Evolutionary conservation across 176 grass and related monocot genomes (phyloP).

Genomic region (Secale cereale): DNA sequence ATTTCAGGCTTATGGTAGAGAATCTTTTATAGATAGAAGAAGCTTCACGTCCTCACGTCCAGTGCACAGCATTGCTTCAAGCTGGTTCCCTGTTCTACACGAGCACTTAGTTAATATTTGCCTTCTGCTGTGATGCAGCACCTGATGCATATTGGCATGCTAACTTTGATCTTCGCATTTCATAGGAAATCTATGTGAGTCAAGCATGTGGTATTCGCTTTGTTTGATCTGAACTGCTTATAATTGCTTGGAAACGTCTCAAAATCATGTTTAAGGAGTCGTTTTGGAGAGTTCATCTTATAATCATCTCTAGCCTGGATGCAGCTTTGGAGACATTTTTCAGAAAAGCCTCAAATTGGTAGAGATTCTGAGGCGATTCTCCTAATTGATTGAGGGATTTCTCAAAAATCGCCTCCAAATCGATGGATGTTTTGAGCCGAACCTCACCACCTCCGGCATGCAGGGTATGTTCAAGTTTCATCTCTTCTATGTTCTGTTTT

Average conservation of each 20-base stretch:
- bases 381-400: neutral
- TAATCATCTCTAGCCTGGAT: neutral
- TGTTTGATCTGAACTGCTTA: neutral
- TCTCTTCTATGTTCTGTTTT: neutral
- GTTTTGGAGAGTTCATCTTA: neutral
- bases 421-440: neutral
- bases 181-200: neutral
- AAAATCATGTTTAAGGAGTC: neutral
- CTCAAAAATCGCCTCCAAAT: neutral
- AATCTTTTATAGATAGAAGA: neutral
- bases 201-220: neutral
- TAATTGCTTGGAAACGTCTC: neutral
- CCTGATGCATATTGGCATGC: neutral
- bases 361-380: neutral
- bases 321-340: neutral
- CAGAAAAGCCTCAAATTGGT: neutral
- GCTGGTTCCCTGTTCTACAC: neutral
- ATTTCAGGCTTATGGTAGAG: neutral
- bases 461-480: neutral
- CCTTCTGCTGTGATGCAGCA: neutral
- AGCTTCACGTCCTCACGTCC: neutral
- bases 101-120: neutral
- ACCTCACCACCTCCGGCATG: neutral
- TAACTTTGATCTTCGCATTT: conserved; percentile 9
- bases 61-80: neutral